phyloP scores from a whole-genome alignment of 495 filamentous ascomycete genomes.

The Diplogelasinospora grovesii region DNA sequence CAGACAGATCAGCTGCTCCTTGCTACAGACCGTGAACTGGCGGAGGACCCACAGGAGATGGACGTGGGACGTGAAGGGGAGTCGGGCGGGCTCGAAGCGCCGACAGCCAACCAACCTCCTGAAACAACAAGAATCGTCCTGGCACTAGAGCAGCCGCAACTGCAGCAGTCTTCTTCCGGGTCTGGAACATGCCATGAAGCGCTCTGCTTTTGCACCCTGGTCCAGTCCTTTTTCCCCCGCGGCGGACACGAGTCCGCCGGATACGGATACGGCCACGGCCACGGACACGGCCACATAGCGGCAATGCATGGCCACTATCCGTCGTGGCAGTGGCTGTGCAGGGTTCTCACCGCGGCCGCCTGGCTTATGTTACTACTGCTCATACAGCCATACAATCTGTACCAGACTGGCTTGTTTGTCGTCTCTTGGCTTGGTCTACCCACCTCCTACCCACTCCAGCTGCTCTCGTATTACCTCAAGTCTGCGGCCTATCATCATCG shows the following conservation, averaged over 20 bases:
- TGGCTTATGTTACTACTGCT: conserved; percentile 15
- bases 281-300: conserved; percentile 18
- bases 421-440: conserved; percentile 1
- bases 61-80: not conserved
- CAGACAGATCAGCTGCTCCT: no score
- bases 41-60: not conserved
- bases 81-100: not conserved
- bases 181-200: not conserved
- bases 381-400: conserved; percentile 15
- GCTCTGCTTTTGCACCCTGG: conserved; percentile 20
- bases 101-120: not conserved
- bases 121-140: not conserved
- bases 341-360: conserved; percentile 13
- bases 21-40: not conserved
- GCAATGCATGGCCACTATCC: no score
- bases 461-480: not conserved
- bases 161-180: no score
- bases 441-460: conserved; percentile 1
- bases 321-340: conserved; percentile 9
- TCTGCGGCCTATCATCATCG: not conserved
- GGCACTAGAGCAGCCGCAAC: not conserved
- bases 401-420: not conserved
- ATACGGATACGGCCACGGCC: conserved; percentile 8
- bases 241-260: not conserved
- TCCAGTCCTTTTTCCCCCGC: conserved; percentile 10